phyloP scores from a whole-genome alignment of 257 asterid species.

The Ilex aquifolium region DNA sequence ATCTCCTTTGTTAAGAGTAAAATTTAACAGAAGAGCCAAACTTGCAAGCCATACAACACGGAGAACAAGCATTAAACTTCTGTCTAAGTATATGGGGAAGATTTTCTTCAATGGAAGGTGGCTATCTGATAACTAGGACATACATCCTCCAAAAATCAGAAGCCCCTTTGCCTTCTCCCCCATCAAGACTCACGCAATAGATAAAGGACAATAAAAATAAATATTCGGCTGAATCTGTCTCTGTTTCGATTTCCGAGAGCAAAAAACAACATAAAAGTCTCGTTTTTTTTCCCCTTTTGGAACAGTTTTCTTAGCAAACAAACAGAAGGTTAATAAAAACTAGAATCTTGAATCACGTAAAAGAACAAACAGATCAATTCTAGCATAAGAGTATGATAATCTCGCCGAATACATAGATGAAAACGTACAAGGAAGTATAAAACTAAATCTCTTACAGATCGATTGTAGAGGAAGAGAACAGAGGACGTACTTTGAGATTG shows the following conservation, averaged over 20 bases:
- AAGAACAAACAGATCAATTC: no score
- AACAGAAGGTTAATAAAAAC: no score
- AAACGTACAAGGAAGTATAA: no score
- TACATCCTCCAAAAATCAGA: neutral
- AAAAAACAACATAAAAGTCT: no score
- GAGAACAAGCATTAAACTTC: neutral
- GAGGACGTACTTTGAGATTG: neutral
- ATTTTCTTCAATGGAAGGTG: neutral
- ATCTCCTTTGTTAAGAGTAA: neutral
- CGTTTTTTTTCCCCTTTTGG: no score
- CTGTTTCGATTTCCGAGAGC: no score
- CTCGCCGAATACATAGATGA: neutral
- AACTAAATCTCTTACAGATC: neutral
- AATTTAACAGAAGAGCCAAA: constrained; percentile 25
- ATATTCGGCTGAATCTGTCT: no score
- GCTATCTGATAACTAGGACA: neutral
- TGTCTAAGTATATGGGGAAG: neutral
- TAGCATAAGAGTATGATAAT: no score
- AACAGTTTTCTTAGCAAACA: no score
- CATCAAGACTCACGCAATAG: neutral
- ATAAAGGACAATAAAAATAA: no score
- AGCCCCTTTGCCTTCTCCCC: constrained; percentile 1
- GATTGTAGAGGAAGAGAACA: neutral
- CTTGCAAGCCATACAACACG: neutral
- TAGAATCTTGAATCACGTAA: no score